Base-by-base conservation (phyloP, 495 filamentous ascomycete species). In the Stereocaulon alpinum region DNA sequence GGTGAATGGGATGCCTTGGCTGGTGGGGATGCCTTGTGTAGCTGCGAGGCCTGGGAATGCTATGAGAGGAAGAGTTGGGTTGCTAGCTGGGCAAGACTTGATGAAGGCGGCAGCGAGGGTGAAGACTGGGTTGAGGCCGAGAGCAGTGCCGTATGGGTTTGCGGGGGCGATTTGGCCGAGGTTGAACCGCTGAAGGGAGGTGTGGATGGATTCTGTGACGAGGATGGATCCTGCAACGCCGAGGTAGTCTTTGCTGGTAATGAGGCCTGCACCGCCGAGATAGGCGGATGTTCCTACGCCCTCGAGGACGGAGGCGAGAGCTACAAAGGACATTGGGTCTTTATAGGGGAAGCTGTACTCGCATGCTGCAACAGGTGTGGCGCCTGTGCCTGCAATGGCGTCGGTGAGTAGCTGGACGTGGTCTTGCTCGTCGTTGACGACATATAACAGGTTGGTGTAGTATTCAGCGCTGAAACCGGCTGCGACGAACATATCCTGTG, bases 101-200 rank as follows among this genome's bases (percentile, higher is more conserved):
- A 85, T 83, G 72, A 85, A 84, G 17, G 71, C 69, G 1, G 74
- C 71, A 6, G 82, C 82, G 27, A 84, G 70, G 10, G 80, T 81
- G 69, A 76, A 79, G 20, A 84, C 80, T 57, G 75, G 68, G 56
- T 82, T 73, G 58, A 80, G 75, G 47, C 71, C 69, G 12, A 85
- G 74, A 1, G 80, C 77, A 10, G 72, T 72, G 45, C 82, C 82
- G 65, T 82, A 81, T 0, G 80, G 66, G 47, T 81, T 75, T 6
- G 81, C 70, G 42, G 77, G 76, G 5, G 82, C 76, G 14, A 66
- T 63, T 40, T 78, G 64, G 6, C 73, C 68, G 11, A 75, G 69
- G 6, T 72, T 67, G 50, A 71, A 71, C 32, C 82, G 80, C 49
- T 84, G 71, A 66, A 77, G 76, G 9, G 79, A 69, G 43, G 72